A percentile compares a stretch with the other conserved stretches of the same genome.
phyloP scores from a whole-genome alignment of 768 basidiomycete species.

The Lentinula detonsa region DNA sequence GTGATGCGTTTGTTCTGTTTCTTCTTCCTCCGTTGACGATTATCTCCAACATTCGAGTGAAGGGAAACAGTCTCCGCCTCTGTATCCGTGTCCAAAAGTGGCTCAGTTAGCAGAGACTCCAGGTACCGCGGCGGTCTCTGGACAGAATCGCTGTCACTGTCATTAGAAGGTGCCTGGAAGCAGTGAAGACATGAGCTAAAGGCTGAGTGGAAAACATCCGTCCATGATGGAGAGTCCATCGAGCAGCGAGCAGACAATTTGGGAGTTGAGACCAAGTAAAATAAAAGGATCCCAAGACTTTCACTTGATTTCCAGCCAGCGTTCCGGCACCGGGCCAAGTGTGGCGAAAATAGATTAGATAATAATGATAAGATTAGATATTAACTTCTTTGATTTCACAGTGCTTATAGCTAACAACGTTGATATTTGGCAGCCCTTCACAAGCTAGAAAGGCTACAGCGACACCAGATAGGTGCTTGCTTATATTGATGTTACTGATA shows the following conservation, averaged over 20 bases:
- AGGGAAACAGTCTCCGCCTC: constrained; percentile 62
- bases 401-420: no score
- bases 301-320: neutral
- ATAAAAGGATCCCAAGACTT: neutral
- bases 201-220: constrained; percentile 53
- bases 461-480: no score
- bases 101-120: constrained; percentile 42
- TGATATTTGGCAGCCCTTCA: no score
- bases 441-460: no score
- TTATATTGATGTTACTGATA: no score
- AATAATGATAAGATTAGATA: constrained; percentile 1
- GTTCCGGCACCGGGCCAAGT: neutral
- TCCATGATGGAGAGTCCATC: constrained; percentile 53
- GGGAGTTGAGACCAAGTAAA: neutral
- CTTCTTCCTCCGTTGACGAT: constrained; percentile 25
- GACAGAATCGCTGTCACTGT: constrained; percentile 31
- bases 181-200: constrained; percentile 58
- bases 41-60: constrained; percentile 53
- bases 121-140: constrained; percentile 33
- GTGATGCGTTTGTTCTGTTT: constrained; percentile 34
- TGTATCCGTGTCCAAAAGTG: constrained; percentile 31
- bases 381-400: neutral
- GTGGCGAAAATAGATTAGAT: neutral
- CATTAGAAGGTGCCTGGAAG: constrained; percentile 25
- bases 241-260: neutral